phyloP scores from a whole-genome alignment of 2,329 filamentous ascomycete genomes.

The Cylindrodendrum hubeiense region DNA sequence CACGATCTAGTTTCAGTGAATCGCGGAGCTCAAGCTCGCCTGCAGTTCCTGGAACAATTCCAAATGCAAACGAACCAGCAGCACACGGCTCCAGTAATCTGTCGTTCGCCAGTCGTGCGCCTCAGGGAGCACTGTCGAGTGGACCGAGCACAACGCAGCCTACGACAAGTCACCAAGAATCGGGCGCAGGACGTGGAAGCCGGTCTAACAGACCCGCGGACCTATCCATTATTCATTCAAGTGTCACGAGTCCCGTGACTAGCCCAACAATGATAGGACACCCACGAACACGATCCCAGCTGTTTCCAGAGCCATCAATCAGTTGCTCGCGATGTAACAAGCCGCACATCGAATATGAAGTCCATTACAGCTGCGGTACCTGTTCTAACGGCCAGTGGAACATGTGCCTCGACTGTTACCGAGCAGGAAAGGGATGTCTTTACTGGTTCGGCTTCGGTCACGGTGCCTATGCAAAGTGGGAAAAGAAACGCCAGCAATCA shows the following conservation, averaged over 20 bases:
- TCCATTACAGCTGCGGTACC: slow-evolving; percentile 84
- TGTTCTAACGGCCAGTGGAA: slow-evolving; percentile 82
- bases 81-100: slow-evolving; percentile 39
- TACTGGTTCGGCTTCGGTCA: slow-evolving; percentile 92
- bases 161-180: slow-evolving; percentile 36
- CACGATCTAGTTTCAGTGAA: slow-evolving; percentile 57
- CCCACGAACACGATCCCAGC: slow-evolving; percentile 59
- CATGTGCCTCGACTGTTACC: slow-evolving; percentile 86
- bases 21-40: slow-evolving; percentile 56
- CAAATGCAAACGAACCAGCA: slow-evolving; percentile 39
- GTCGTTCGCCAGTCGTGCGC: slow-evolving; percentile 54
- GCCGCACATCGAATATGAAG: slow-evolving; percentile 82
- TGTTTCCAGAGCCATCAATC: slow-evolving; percentile 79
- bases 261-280: slow-evolving; percentile 51
- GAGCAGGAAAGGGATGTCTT: slow-evolving; percentile 79
- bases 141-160: slow-evolving; percentile 18
- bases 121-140: slow-evolving; percentile 42
- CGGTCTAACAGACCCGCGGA: slow-evolving; percentile 54
- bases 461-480: slow-evolving; percentile 76
- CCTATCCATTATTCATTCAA: slow-evolving; percentile 52
- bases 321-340: slow-evolving; percentile 79
- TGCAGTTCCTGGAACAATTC: slow-evolving; percentile 43
- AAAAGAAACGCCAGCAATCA: slow-evolving; percentile 60
- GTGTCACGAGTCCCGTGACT: slow-evolving; percentile 47
- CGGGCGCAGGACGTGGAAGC: slow-evolving; percentile 31